Conservation (phyloP, 345 rosid genomes). For the Acer saccharum region DNA sequence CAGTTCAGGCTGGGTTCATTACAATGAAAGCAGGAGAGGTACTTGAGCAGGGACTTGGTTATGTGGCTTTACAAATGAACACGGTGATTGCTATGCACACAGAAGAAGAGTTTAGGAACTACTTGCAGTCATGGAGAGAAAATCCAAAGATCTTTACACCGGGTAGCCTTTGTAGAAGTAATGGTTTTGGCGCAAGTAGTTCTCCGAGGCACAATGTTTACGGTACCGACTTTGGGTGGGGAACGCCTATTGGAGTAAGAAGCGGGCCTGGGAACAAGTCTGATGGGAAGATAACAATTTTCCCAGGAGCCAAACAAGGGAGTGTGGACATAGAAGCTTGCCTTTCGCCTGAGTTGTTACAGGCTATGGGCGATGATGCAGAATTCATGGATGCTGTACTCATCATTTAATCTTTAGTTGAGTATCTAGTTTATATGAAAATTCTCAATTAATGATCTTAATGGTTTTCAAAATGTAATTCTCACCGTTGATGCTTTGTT, state of each 20-base stretch:
- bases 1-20: neutral
- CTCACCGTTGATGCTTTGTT: neutral
- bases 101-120: slow-evolving; percentile 10
- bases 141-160: neutral
- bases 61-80: slow-evolving; percentile 31
- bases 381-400: slow-evolving; percentile 29
- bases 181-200: slow-evolving; percentile 11
- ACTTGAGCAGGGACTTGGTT: slow-evolving; percentile 21
- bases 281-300: slow-evolving; percentile 33
- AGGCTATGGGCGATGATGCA: slow-evolving; percentile 25
- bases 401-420: neutral
- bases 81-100: slow-evolving; percentile 17
- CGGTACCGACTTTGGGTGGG: slow-evolving; percentile 49
- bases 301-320: slow-evolving; percentile 30
- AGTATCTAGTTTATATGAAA: neutral
- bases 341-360: slow-evolving; percentile 19
- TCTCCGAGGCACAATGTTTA: slow-evolving; percentile 50
- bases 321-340: slow-evolving; percentile 32
- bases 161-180: neutral
- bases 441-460: no score
- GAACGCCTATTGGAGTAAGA: slow-evolving; percentile 35
- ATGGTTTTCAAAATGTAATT: no score
- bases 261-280: slow-evolving; percentile 19
- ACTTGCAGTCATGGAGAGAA: slow-evolving; percentile 16
- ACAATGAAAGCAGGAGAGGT: slow-evolving; percentile 24